Evolutionary conservation across 495 filamentous ascomycete species (phyloP), one percentile per base, ranked within the genome.

Genomic region (Hyaloscypha hepaticicola): DNA sequence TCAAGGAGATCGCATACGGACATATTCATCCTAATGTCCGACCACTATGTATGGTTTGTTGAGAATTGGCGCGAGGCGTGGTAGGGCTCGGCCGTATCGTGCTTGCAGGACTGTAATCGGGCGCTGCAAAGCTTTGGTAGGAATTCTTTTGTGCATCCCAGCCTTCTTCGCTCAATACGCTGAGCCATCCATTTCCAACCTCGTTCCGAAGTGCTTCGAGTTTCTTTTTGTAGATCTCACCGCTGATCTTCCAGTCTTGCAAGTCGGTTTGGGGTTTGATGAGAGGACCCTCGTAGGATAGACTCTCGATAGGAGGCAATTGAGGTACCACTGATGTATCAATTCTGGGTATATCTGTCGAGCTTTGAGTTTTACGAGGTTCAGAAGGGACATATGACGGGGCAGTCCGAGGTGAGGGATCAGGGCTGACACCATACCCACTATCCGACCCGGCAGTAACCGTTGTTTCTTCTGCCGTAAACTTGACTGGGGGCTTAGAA

Each of bases 161-260:
- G n/a, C 82, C 80, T 70, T 92, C 89, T 67, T 96, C 95, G 62
- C 87, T 88, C 52, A 98, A 81, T 5, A 92, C 90, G 64, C 86
- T 92, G 31, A 97, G 82, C 84, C 96, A 99, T 55, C 86, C 87
- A 66, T 85, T 89, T 38, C 92, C 90, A 57, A 96, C 86, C 65
- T 96, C 91, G 68, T 87, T 88, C 49, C 90, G 88, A 21, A 97
- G 77, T 14, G 89, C 89, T 74, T 95, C 92, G 55, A 98, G 85
- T 69, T 93, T 93, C 73, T 88, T 89, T 45, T 86, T 85, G 74
- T 94, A 97, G 6, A 91, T 78, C 70, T 96, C 91, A 55, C 88
- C 87, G 58, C 86, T 86, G 51, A 87, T 77, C 57, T 85, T 84
- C 83, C 90, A 90, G 60, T 90, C 81, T 60, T 81, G 77, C 29